These are phyloP conservation scores for Emmonsiellopsis sp. DNA, from an alignment of 2,329 filamentous ascomycete genomes.

Conservation along the genomic window DNA sequence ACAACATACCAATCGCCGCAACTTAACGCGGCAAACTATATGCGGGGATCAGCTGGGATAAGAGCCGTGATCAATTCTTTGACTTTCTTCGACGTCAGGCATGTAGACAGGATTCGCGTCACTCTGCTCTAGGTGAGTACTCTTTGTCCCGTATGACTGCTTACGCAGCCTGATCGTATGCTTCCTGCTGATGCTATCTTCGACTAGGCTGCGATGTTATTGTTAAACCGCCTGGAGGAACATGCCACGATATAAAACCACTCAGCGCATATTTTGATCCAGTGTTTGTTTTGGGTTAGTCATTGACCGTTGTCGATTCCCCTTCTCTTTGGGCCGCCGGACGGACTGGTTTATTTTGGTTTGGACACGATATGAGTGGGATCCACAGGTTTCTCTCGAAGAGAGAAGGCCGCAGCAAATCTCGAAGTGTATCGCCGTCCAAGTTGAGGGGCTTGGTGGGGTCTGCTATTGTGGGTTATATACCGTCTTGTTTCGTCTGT, in stretches of 20 bases:
- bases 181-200: background rate
- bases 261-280: background rate
- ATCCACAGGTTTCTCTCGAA: slow-evolving; percentile 34
- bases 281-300: too few relatives aligned
- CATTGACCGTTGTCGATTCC: too few relatives aligned
- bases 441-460: background rate
- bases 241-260: too few relatives aligned
- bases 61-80: background rate
- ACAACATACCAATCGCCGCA: background rate
- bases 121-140: background rate
- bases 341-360: background rate
- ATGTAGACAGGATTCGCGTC: background rate
- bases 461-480: background rate
- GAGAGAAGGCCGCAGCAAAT: slow-evolving; percentile 25
- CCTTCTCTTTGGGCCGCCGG: too few relatives aligned
- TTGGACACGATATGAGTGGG: slow-evolving; percentile 25
- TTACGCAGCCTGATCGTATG: background rate
- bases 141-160: background rate
- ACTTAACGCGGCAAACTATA: background rate
- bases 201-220: background rate
- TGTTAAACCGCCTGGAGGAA: too few relatives aligned
- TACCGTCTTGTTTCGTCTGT: background rate
- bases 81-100: background rate
- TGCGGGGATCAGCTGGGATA: background rate
- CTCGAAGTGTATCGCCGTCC: slow-evolving; percentile 1